Evolutionary conservation across 768 basidiomycete species (phyloP).

Genomic region (Xerocomus spinulosus): DNA sequence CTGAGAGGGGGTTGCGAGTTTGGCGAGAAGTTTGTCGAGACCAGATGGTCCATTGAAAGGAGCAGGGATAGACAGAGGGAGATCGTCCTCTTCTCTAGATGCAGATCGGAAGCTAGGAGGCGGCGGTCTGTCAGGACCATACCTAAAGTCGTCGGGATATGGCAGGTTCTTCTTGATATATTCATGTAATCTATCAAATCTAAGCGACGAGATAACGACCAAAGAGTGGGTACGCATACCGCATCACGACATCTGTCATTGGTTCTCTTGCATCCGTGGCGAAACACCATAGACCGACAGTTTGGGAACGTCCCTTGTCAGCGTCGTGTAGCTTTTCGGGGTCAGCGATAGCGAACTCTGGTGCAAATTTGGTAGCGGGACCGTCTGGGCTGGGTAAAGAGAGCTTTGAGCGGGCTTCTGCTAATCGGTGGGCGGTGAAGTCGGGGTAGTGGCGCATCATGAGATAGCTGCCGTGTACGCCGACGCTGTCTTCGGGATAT

Average conservation of each 20-base stretch:
- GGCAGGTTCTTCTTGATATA: constrained; percentile 62
- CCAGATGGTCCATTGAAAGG: constrained; percentile 30
- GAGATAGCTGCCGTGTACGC: constrained; percentile 54
- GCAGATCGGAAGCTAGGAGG: constrained; percentile 46
- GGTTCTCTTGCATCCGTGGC: constrained; percentile 65
- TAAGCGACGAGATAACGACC: background rate
- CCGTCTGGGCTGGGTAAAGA: constrained; percentile 27
- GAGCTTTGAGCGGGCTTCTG: constrained; percentile 29
- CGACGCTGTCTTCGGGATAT: constrained; percentile 74
- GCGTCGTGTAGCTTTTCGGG: constrained; percentile 42
- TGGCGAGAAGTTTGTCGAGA: constrained; percentile 43
- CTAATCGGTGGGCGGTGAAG: constrained; percentile 50
- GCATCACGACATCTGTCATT: constrained; percentile 64
- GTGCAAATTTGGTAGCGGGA: constrained; percentile 44
- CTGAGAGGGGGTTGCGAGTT: constrained; percentile 28
- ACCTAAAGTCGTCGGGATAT: constrained; percentile 70
- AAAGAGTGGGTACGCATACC: constrained; percentile 39
- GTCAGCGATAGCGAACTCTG: constrained; percentile 40
- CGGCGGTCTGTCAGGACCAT: constrained; percentile 62
- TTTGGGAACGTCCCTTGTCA: constrained; percentile 53
- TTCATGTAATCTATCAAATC: constrained; percentile 47
- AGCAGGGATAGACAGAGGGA: constrained; percentile 7
- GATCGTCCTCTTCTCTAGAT: constrained; percentile 29
- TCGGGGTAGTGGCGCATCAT: constrained; percentile 73
- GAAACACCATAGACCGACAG: constrained; percentile 74